Base-by-base conservation (phyloP, 345 rosid species). In the Ricinus communis region DNA sequence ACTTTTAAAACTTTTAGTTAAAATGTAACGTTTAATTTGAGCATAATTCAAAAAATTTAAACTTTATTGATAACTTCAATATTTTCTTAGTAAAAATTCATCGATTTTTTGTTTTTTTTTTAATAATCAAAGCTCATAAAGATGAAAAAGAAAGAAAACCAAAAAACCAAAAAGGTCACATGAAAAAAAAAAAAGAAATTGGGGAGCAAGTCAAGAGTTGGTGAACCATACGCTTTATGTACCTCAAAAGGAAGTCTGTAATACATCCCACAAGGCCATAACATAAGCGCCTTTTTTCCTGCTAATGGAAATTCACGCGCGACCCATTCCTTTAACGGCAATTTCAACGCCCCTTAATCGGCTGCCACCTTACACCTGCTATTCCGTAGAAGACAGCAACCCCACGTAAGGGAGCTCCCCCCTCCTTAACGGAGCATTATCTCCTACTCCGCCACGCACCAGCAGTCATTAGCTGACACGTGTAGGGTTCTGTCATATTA, bases 161-260 rank as follows among this genome's bases (percentile, higher is more conserved):
- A 43, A 43, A 11, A 43, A 43, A 43, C 38, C 24, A 53, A 40
- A 63, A 62, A 14, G 6, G 51, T 46, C 51, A 38, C 25, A 70
- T 43, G 62, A 9, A 18, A 16, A 12, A 28, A 0, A 9, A 55
- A 49, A 11, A 53, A 0, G 58, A 21, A 21, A 14, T 8, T 14
- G 13, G 15, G 24, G 5, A n/a, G 8, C 33, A 60, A 69, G 72
- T 73, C 79, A 45, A 13, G 6, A 46, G 76, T 78, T 58, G 83
- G 79, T 79, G 72, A 82, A 72, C 82, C 70, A 45, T 8, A 79
- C 53, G 71, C 28, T 15, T n/a, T 1, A 38, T 38, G 43, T 38
- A 38, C 43, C 47, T 43, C 47, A 43, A 43, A 43, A 4, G 47
- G 47, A 43, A 43, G 47, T 43, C 47, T 43, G 8, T 11, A 3